A percentile compares a stretch with the other conserved stretches of the same genome.
Conservation (phyloP, 2,329 filamentous ascomycete genomes). For the Cylindrodendrum hubeiense region DNA sequence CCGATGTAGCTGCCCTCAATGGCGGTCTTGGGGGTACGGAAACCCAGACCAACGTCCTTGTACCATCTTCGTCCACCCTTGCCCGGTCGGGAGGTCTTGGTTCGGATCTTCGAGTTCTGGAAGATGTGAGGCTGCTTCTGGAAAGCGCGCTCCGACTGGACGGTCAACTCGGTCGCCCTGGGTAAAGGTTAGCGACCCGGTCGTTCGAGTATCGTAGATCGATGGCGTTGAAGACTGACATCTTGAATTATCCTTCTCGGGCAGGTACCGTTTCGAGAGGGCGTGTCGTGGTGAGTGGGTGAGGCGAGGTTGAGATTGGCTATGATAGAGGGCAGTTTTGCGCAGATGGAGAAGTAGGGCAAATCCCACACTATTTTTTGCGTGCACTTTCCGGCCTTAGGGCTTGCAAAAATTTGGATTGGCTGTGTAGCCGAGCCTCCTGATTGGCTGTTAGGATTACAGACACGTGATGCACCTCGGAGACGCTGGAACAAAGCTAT, state of each 20-base stretch:
- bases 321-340: constrained; percentile 49
- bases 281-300: constrained; percentile 54
- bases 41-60: constrained; percentile 99
- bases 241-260: constrained; percentile 58
- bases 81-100: constrained; percentile 85
- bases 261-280: constrained; percentile 54
- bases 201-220: constrained; percentile 31
- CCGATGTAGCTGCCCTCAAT: constrained; percentile 99
- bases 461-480: constrained; percentile 44
- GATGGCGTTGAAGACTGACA: constrained; percentile 50
- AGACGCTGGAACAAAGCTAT: background rate
- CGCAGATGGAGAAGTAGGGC: constrained; percentile 54
- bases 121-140: constrained; percentile 99
- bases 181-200: constrained; percentile 55
- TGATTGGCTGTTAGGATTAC: constrained; percentile 28
- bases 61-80: constrained; percentile 96
- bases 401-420: constrained; percentile 57
- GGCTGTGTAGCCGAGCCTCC: constrained; percentile 45
- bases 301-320: constrained; percentile 48
- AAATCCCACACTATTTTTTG: constrained; percentile 51
- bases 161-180: constrained; percentile 99
- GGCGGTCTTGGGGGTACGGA: constrained; percentile 97
- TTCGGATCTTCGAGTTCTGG: constrained; percentile 95
- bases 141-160: constrained; percentile 99
- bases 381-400: constrained; percentile 51